Conservation (phyloP, 345 rosid genomes). For the Salix udensis region DNA sequence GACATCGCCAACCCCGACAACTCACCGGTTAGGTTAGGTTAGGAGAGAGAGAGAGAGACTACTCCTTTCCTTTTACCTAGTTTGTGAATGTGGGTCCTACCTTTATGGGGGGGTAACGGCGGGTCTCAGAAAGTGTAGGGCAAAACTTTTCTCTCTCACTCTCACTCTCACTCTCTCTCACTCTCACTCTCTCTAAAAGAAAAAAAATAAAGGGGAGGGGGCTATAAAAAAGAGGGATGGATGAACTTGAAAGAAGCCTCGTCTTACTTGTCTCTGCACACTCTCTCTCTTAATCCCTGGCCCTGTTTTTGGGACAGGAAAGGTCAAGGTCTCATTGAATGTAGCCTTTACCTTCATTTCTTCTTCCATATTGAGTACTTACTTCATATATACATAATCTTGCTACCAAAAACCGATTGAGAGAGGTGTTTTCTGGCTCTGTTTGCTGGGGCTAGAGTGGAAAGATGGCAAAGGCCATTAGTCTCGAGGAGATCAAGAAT, state of each 20-base stretch:
- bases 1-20: neutral
- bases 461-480: constrained; percentile 15
- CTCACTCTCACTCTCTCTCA: neutral
- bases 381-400: neutral
- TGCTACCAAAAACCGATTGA: neutral
- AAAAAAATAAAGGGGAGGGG: too few relatives aligned
- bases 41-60: neutral
- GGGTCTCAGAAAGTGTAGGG: neutral
- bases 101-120: neutral
- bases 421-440: neutral
- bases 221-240: constrained; percentile 9
- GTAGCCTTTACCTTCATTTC: neutral
- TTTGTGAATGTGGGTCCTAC: neutral
- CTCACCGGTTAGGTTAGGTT: neutral
- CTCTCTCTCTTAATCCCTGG: neutral
- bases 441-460: neutral
- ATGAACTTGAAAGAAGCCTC: neutral
- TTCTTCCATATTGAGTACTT: neutral
- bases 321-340: constrained; percentile 22
- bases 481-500: constrained; percentile 28
- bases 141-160: neutral
- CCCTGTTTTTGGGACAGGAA: constrained; percentile 17
- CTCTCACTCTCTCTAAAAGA: too few relatives aligned
- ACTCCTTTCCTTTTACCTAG: too few relatives aligned
- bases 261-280: neutral